Conservation (phyloP, 75 land plant genomes). For the Selaginella moellendorffii region DNA sequence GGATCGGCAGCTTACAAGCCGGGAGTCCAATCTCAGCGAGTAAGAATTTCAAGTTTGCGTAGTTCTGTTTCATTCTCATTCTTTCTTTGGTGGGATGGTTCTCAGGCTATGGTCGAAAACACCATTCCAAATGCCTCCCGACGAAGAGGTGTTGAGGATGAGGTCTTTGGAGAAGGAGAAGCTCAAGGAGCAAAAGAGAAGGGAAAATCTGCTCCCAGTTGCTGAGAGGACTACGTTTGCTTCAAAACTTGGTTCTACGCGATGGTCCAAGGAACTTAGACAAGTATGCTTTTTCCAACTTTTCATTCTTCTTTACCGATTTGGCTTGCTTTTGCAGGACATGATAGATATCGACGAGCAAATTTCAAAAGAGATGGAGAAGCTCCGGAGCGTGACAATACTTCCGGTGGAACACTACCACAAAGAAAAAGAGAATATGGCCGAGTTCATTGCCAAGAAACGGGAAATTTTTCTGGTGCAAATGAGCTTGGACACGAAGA, state of each 20-base stretch:
- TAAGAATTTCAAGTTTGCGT: neutral
- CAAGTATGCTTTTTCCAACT: conserved; percentile 10
- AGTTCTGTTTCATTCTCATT: neutral
- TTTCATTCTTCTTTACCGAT: neutral
- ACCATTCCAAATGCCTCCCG: conserved; percentile 27
- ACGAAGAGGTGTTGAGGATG: conserved; percentile 20
- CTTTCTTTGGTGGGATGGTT: neutral
- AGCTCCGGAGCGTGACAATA: conserved; percentile 13
- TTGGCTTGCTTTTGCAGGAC: neutral
- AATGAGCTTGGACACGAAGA: conserved; percentile 29
- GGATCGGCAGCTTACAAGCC: neutral
- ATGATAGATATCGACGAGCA: conserved; percentile 12
- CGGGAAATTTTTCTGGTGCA: conserved; percentile 29
- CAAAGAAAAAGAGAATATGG: conserved; percentile 23
- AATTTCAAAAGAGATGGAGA: conserved; percentile 17
- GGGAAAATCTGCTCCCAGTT: conserved; percentile 13
- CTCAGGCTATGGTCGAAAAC: conserved; percentile 20
- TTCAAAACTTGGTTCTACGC: conserved; percentile 15
- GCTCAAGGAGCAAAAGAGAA: conserved; percentile 14
- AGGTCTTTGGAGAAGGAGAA: conserved; percentile 18
- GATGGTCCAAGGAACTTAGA: conserved; percentile 16
- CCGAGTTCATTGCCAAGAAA: conserved; percentile 26
- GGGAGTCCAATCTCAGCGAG: neutral
- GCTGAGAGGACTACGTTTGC: conserved; percentile 21
- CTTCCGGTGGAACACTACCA: conserved; percentile 25